Evolutionary conservation across 2,329 filamentous ascomycete genomes (phyloP), one percentile per base, ranked within the genome.

Genomic region (Boeremia lycopersici): DNA sequence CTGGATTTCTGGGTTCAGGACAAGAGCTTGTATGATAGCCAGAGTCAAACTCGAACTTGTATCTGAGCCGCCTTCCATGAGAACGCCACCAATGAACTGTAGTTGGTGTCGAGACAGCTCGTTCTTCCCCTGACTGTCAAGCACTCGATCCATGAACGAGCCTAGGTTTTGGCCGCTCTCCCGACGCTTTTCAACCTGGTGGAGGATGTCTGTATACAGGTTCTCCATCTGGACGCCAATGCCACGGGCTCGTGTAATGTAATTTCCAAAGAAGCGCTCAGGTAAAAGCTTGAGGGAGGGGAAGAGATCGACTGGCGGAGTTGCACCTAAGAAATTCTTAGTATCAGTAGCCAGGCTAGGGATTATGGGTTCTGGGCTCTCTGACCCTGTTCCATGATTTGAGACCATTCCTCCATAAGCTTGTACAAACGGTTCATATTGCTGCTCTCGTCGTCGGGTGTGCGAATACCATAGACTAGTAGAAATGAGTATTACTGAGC

Each of bases 271-370:
- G 17, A 65, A 19, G 6, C 15, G 28, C 31, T 63, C 69, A 0
- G 80, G 80, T 6, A 82, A 57, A 4, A 59, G 70, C 29, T 78
- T 73, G 4, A 62, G 36, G 8, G 51, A 42, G 9, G 47, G 19
- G 5, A 48, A 53, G 23, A 76, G 65, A 38, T 82, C 80, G 2
- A 81, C 75, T 0, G 80, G 80, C 0, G 80, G 79, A 1, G 78
- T 81, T n/a, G 74, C 76, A 4, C 79, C 80, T 0, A 73, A 67
- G 56, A 81, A 79, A 60, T 35, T 15, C 4, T 45, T 11, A 35
- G 13, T 4, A 35, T 45, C 30, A 26, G 28, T 17, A 17, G 8
- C 19, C 19, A 35, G 28, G 13, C 30, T 45, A 4, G 11, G 29
- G 1, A 35, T 17, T 19, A 17, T 1, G 28, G 28, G 12, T 6